Base-by-base conservation (phyloP, 805 yeast genomes). In the Crinitomyces ghanaensis region DNA sequence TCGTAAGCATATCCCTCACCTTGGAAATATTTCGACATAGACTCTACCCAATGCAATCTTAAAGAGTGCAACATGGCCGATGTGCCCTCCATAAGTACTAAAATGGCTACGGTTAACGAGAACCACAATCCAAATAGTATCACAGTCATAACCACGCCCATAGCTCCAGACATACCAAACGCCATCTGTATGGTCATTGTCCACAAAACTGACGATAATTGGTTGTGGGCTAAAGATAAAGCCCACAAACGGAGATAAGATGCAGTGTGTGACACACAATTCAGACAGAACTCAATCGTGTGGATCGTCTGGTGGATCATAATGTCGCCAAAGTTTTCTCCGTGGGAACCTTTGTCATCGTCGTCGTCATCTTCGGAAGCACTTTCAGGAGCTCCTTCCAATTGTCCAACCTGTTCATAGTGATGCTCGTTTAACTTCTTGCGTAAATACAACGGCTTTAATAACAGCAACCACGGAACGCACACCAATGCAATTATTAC, bases 1-100 rank as follows among this genome's bases (percentile, higher is more conserved):
- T 71, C 76, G 54, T 82, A 91, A 4, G 86, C 74, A 45, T 74
- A 66, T 40, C 99, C 99, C 57, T 88, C 97, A 56, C 99, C 99
- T 53, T 81, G 91, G 51, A 86, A 91, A 62, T 79, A 93, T 64
- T 91, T 91, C 41, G 95, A 84, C 99, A 91, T 91, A 18, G 95
- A 78, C 63, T 91, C 99, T 42, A 91, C 98, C 99, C 99, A 91
- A 57, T 91, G 98, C 53, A 91, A 70, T 67, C 99, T 82, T 53
- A 91, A 70, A n/a, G 96, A 80, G 60, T 91, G 99, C 53, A 91
- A 70, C 98, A 91, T 91, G 22, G 98, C 98, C 17, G 96, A 84
- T 0, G 99, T 91, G 38, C 98, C 99, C 60, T 91, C 99, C 99
- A 91, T 91, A 34, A 81, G 64, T 9, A 91, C 97, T 51, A 91